Evolutionary conservation across 2,329 filamentous ascomycete genomes (phyloP).

Genomic region (Raffaelea albimanens): DNA sequence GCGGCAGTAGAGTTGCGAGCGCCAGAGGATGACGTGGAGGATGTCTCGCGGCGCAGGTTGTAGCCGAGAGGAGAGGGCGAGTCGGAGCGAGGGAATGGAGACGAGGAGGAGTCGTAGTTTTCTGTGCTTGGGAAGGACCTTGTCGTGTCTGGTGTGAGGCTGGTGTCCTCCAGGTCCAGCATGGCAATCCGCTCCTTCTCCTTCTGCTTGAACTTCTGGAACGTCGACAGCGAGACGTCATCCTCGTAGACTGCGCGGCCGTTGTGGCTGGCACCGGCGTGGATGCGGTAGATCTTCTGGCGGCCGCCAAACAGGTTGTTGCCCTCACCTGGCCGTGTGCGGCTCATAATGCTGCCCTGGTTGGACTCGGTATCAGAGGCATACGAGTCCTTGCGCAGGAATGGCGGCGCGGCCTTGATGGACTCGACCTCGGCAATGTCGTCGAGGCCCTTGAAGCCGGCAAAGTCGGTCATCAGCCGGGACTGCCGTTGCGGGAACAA

Average conservation of each 20-base stretch:
- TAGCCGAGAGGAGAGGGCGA: slow-evolving; percentile 54
- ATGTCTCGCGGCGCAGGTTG: slow-evolving; percentile 72
- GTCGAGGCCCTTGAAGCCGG: slow-evolving; percentile 44
- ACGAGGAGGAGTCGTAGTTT: slow-evolving; percentile 24
- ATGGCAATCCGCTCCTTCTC: slow-evolving; percentile 41
- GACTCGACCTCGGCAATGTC: slow-evolving; percentile 92
- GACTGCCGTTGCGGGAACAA: slow-evolving; percentile 65
- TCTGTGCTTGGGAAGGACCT: slow-evolving; percentile 17
- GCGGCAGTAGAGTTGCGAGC: slow-evolving; percentile 76
- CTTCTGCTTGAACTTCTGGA: slow-evolving; percentile 62
- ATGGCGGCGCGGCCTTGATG: slow-evolving; percentile 51
- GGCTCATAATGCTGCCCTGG: slow-evolving; percentile 67
- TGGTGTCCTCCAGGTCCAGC: slow-evolving; percentile 16
- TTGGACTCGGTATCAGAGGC: slow-evolving; percentile 58
- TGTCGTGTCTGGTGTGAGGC: neutral
- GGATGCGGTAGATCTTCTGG: slow-evolving; percentile 89
- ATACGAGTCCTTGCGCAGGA: slow-evolving; percentile 55
- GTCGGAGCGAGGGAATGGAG: slow-evolving; percentile 29
- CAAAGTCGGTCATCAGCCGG: slow-evolving; percentile 49
- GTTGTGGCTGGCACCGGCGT: slow-evolving; percentile 46
- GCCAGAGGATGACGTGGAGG: slow-evolving; percentile 70
- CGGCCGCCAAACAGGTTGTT: slow-evolving; percentile 91
- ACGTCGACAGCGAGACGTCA: slow-evolving; percentile 73
- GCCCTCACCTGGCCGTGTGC: slow-evolving; percentile 74
- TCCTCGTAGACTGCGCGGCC: slow-evolving; percentile 73